Conservation (phyloP, 805 yeast species). For the Cyberlindnera mississippiensis region DNA sequence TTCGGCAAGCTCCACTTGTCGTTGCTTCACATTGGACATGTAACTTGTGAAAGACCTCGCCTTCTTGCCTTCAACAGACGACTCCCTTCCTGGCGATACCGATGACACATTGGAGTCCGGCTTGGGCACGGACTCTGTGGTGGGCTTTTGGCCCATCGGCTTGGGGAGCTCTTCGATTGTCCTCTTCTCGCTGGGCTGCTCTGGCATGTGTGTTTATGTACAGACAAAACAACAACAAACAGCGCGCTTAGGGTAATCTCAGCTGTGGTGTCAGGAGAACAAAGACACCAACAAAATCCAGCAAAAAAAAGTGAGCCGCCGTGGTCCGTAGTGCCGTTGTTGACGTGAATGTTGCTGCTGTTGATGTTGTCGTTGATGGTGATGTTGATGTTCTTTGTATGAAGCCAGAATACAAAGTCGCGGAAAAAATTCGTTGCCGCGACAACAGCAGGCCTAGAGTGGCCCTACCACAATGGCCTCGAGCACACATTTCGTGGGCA, state of each 20-base stretch:
- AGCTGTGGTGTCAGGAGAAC: too few relatives aligned
- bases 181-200: too few relatives aligned
- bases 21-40: slow-evolving; percentile 12
- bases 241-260: too few relatives aligned
- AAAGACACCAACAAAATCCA: too few relatives aligned
- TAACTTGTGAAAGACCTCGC: slow-evolving; percentile 13
- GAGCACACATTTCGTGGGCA: too few relatives aligned
- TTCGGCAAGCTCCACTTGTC: slow-evolving; percentile 12
- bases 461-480: neutral
- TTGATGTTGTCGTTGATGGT: neutral
- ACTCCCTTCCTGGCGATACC: neutral
- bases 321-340: too few relatives aligned
- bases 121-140: neutral
- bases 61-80: slow-evolving; percentile 8
- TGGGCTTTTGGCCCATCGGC: too few relatives aligned
- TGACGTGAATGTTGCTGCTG: neutral
- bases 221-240: too few relatives aligned
- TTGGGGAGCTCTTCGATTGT: too few relatives aligned
- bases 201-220: too few relatives aligned
- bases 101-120: neutral
- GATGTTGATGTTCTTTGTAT: neutral
- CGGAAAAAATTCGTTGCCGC: neutral
- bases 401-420: too few relatives aligned
- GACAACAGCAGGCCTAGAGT: neutral
- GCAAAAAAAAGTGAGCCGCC: too few relatives aligned